Conservation (phyloP, 2,329 filamentous ascomycete species). For the Fusarium nodosum region DNA sequence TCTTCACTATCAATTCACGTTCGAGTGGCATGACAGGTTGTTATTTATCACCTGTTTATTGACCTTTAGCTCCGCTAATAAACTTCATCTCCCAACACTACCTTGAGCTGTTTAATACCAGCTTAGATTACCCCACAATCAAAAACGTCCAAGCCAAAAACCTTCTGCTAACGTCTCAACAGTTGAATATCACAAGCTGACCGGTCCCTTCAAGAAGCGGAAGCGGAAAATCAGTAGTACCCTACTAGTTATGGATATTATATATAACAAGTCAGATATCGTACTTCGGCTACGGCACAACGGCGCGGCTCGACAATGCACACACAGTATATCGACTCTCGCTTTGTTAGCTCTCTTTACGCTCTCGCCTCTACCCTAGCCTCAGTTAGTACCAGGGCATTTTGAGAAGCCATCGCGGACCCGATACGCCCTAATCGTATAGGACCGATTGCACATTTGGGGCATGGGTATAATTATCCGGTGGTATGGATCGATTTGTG, state of each 20-base stretch:
- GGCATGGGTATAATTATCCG: conserved; percentile 18
- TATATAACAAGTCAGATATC: conserved; percentile 16
- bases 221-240: conserved; percentile 3
- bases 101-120: neutral
- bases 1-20: conserved; percentile 2
- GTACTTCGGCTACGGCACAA: conserved; percentile 6
- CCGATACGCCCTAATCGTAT: conserved; percentile 18
- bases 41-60: conserved; percentile 13
- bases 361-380: conserved; percentile 1
- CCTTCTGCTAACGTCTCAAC: conserved; percentile 15
- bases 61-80: neutral
- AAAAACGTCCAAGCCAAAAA: conserved; percentile 32
- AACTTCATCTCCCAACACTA: conserved; percentile 12
- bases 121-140: conserved; percentile 30
- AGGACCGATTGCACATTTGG: conserved; percentile 34
- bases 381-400: conserved; percentile 5
- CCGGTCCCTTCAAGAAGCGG: neutral
- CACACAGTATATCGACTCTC: neutral
- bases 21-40: conserved; percentile 1
- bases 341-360: conserved; percentile 1
- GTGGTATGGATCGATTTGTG: conserved; percentile 1
- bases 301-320: conserved; percentile 5
- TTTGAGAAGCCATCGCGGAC: conserved; percentile 23
- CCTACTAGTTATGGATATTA: neutral
- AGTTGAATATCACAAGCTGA: neutral